Percentiles rank a stretch among this genome's conserved stretches.
These are phyloP conservation scores for Phytophthora megakarya DNA, from an alignment of 352 stramenopile genomes.

Conservation along the genomic window DNA sequence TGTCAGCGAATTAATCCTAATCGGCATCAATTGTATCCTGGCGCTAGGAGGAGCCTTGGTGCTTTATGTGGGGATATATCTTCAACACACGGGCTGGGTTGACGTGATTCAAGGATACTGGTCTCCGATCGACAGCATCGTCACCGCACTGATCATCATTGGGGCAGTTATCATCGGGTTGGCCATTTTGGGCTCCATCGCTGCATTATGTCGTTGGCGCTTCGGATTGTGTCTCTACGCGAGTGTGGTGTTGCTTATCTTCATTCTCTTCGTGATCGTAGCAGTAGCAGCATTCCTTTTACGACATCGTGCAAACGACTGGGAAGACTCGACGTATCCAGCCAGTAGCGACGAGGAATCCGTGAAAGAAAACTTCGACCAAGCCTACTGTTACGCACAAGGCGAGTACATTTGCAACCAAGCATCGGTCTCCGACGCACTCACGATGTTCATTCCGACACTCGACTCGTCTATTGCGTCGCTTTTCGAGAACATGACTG, in stretches of 20 bases:
- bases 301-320: constrained; percentile 48
- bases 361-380: constrained; percentile 67
- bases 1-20: constrained; percentile 49
- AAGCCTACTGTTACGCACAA: constrained; percentile 77
- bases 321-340: constrained; percentile 54
- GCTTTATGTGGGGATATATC: constrained; percentile 50
- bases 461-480: constrained; percentile 38
- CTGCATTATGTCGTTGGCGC: constrained; percentile 62
- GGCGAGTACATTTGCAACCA: constrained; percentile 74
- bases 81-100: constrained; percentile 57
- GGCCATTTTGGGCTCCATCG: constrained; percentile 60
- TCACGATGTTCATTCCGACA: constrained; percentile 56
- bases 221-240: constrained; percentile 64
- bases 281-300: constrained; percentile 53
- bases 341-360: constrained; percentile 47
- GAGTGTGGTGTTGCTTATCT: constrained; percentile 51
- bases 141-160: constrained; percentile 57
- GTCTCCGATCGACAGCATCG: constrained; percentile 45
- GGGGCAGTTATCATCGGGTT: constrained; percentile 62
- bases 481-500: constrained; percentile 56
- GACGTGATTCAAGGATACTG: constrained; percentile 66
- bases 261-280: constrained; percentile 57
- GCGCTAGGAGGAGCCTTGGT: constrained; percentile 62
- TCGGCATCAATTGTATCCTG: constrained; percentile 66
- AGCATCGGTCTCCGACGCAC: constrained; percentile 53